A percentile compares a stretch with the other conserved stretches of the same genome.
phyloP scores from a whole-genome alignment of 2,329 filamentous ascomycete genomes.

The Alternaria sp. region DNA sequence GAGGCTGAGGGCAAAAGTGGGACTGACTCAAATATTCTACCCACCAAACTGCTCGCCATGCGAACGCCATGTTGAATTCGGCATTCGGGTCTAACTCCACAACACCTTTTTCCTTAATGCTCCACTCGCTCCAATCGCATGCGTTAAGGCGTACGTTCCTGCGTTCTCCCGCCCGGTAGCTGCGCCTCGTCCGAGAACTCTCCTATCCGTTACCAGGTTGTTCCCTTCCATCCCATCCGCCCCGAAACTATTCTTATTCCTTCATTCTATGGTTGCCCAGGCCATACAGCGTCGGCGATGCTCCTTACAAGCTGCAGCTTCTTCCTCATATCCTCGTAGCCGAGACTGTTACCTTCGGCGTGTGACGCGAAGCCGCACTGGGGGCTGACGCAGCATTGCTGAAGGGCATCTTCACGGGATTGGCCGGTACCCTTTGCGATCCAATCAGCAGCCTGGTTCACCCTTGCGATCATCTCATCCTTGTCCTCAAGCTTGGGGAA shows the following conservation, averaged over 20 bases:
- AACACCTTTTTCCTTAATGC: constrained; percentile 9
- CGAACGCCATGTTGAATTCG: constrained; percentile 40
- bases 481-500: constrained; percentile 57
- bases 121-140: constrained; percentile 8
- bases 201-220: neutral
- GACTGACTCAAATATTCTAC: constrained; percentile 11
- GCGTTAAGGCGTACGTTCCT: neutral
- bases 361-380: constrained; percentile 68
- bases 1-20: neutral
- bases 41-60: constrained; percentile 5
- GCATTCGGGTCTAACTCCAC: constrained; percentile 21
- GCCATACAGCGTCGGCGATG: constrained; percentile 78
- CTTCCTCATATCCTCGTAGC: constrained; percentile 73
- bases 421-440: constrained; percentile 73
- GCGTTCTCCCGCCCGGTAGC: neutral
- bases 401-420: constrained; percentile 71
- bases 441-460: constrained; percentile 66
- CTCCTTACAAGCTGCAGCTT: constrained; percentile 75
- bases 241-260: neutral
- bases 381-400: constrained; percentile 62
- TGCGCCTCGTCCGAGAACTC: neutral
- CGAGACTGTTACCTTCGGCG: constrained; percentile 74
- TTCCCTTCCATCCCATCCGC: too few species aligned
- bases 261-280: constrained; percentile 55
- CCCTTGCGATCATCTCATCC: constrained; percentile 57